A percentile compares a stretch with the other conserved stretches of the same genome.
Conservation (phyloP, 2,329 filamentous ascomycete genomes). For the Aspergillus candidus region DNA sequence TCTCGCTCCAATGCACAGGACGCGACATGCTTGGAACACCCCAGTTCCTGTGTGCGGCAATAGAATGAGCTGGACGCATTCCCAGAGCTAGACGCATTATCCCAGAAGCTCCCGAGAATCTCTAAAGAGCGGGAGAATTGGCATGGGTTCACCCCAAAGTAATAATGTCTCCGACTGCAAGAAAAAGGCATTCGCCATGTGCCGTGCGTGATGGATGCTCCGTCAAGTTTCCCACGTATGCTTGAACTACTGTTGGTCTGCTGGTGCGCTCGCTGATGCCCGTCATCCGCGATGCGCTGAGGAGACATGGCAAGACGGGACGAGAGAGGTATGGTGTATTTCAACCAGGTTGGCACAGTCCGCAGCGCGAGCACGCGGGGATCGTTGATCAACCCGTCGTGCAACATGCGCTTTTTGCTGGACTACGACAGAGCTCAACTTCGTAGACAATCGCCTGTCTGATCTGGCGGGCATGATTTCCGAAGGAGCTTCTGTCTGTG, state of each 20-base stretch:
- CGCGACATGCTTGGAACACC: no score
- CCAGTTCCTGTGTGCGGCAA: no score
- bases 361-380: constrained; percentile 21
- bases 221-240: background rate
- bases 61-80: no score
- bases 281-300: constrained; percentile 19
- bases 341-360: constrained; percentile 27
- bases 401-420: constrained; percentile 35
- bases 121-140: no score
- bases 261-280: constrained; percentile 52
- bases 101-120: no score
- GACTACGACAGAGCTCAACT: constrained; percentile 57
- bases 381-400: constrained; percentile 45
- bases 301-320: constrained; percentile 20
- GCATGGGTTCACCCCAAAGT: no score
- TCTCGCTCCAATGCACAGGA: no score
- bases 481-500: constrained; percentile 34
- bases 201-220: no score
- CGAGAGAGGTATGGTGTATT: constrained; percentile 16
- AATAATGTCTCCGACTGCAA: no score
- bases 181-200: no score
- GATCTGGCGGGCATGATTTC: constrained; percentile 21
- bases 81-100: no score
- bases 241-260: constrained; percentile 37
- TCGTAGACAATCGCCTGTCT: constrained; percentile 15